Evolutionary conservation across 2,329 filamentous ascomycete species (phyloP), one percentile per base, ranked within the genome.

Genomic region (Parasarocladium wereldwijsianum): DNA sequence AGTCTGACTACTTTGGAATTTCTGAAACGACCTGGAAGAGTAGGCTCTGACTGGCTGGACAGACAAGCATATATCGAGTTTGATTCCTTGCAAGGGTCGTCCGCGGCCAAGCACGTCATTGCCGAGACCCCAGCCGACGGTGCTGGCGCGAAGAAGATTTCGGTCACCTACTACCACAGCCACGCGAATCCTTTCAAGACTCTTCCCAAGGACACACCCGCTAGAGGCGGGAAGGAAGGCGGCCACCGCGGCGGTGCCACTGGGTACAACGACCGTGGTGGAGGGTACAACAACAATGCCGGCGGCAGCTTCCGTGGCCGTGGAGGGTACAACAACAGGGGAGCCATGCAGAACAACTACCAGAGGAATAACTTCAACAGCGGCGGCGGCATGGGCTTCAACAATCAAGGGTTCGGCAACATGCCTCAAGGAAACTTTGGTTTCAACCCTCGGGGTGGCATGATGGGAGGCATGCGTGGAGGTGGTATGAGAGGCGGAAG

Each of bases 171-270:
- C 58, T 79, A 80, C 31, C 77, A 72, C 38, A 75, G 84, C 0
- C 68, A 71, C 27, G 65, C 69, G 40, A 96, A 96, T 50, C 85
- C 86, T 0, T 96, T 93, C 68, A 77, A 80, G 40, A 94, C 85
- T 0, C 59, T 92, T 4, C 86, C 85, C 12, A 93, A 93, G 57
- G 86, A 93, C 49, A 77, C 79, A 1, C 84, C 82, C 0, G 40
- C 52, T 3, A 41, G 53, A 34, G 75, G 65, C 21, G 76, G 66
- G 21, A 76, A 83, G 46, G 70, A 76, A 24, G 58, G 62, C 24
- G 13, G n/a, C 4, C 62, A 70, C 35, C 72, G 72, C 31, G 64
- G 71, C 17, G 51, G 60, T 33, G 47, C 63, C 27, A 57, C 62
- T 26, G 51, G 54, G 32, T 70, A 65, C 49, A 65, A 64, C 30